Base-by-base conservation (phyloP, 768 basidiomycete genomes). In the Mrakia frigida region DNA sequence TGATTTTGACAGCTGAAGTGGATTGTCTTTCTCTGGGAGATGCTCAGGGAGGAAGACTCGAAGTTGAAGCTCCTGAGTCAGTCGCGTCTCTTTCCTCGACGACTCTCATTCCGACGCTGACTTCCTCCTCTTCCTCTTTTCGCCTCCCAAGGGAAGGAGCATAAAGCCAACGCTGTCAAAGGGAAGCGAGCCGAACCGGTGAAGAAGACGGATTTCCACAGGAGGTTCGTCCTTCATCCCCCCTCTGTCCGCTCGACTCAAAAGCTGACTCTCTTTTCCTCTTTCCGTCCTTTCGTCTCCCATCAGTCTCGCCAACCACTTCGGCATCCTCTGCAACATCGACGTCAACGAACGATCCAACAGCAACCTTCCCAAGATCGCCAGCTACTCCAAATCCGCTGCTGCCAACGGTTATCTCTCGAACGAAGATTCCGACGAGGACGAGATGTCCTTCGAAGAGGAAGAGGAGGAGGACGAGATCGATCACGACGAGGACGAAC, bases 311-410 rank as follows among this genome's bases (percentile, higher is more conserved):
- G 16, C 33, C 80, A 81, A 78, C 70, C 81, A 83, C 69, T 80
- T 83, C 46, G 77, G 79, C 59, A 83, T 82, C 37, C 80, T 83
- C 70, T 81, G 80, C 31, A 82, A 83, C 71, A 74, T 79, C 23
- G 79, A 82, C 43, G 82, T 81, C 73, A 74, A 81, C 43, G 81
- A 82, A 78, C 82, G 83, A 46, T 82, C 82, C 50, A 82, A 83
- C 70, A 82, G 82, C 1, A 81, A 81, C 50, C 81, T 83, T 79
- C 78, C 82, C 56, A 82, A 82, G 0, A 79, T 83, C 23, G 61
- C 31, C 61, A 37, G 37, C 61, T 63, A 63, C 61, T 33, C 31
- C 11, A 33, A 37, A 35, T 33, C 37, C 33, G 61, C 61, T 4
- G 35, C 31, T 33, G 21, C 28, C 1, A 63, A 35, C 33, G 28